Conservation (phyloP, 2,329 filamentous ascomycete genomes). For the Xylaria sp. region DNA sequence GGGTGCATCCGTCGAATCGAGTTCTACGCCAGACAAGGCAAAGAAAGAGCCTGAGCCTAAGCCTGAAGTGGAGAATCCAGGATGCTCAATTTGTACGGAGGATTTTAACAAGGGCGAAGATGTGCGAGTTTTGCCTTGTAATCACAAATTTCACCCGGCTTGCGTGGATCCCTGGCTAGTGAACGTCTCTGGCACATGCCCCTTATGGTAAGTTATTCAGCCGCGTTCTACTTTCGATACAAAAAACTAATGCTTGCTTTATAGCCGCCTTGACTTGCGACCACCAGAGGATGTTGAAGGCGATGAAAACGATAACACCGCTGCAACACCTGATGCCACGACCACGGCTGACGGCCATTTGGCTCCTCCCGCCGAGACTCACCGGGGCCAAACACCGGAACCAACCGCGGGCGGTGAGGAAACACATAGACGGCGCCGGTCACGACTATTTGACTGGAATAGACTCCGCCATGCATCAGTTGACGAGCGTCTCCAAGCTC, state of each 20-base stretch:
- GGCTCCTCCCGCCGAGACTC: constrained; percentile 37
- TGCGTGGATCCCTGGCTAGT: constrained; percentile 77
- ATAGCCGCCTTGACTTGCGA: constrained; percentile 65
- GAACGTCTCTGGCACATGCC: constrained; percentile 75
- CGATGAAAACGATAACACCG: constrained; percentile 24
- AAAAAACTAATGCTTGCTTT: constrained; percentile 25
- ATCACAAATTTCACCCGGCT: constrained; percentile 73
- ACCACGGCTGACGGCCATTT: constrained; percentile 16
- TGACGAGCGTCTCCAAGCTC: constrained; percentile 70
- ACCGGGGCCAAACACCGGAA: constrained; percentile 51
- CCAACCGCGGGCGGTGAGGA: constrained; percentile 41
- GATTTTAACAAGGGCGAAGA: constrained; percentile 74
- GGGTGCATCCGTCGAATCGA: constrained; percentile 10
- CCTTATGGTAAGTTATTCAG: constrained; percentile 67
- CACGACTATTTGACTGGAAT: constrained; percentile 66
- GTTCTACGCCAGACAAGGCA: constrained; percentile 34
- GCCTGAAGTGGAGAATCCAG: constrained; percentile 56
- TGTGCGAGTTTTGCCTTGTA: constrained; percentile 73
- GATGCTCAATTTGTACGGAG: constrained; percentile 76
- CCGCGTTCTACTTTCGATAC: neutral
- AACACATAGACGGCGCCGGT: constrained; percentile 57
- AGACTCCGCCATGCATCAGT: constrained; percentile 67
- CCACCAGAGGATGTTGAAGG: constrained; percentile 45
- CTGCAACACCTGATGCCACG: constrained; percentile 23
- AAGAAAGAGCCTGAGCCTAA: constrained; percentile 25